These are phyloP conservation scores for Radiomyces spectabilis DNA, from an alignment of 192 early-diverging fungal species.

Conservation along the genomic window DNA sequence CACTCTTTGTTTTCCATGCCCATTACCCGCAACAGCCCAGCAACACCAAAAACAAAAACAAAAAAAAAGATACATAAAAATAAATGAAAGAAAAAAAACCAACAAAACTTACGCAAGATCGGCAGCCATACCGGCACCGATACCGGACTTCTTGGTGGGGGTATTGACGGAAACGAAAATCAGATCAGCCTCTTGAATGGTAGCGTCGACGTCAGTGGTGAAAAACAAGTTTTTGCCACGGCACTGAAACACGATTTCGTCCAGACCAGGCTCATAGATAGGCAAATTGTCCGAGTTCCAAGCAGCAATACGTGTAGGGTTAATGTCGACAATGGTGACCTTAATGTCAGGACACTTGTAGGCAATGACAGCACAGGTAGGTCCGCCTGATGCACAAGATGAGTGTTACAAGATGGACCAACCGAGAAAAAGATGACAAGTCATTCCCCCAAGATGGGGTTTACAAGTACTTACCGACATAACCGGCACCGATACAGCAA, in stretches of 20 bases:
- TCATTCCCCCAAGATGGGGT: too few relatives aligned
- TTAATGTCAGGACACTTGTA: slow-evolving; percentile 80
- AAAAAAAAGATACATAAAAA: slow-evolving; percentile 10
- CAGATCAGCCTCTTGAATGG: slow-evolving; percentile 73
- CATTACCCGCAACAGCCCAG: too few relatives aligned
- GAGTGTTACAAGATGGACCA: neutral
- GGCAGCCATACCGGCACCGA: slow-evolving; percentile 74
- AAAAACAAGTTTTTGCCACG: slow-evolving; percentile 85
- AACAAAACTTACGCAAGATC: slow-evolving; percentile 64
- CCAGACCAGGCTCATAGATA: slow-evolving; percentile 89
- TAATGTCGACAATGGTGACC: slow-evolving; percentile 87
- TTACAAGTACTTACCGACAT: slow-evolving; percentile 68
- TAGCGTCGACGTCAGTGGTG: slow-evolving; percentile 70
- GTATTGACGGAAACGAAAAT: slow-evolving; percentile 95
- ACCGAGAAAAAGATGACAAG: slow-evolving; percentile 6
- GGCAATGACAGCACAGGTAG: slow-evolving; percentile 89
- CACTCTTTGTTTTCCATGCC: too few relatives aligned
- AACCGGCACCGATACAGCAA: slow-evolving; percentile 94
- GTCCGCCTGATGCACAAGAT: slow-evolving; percentile 55
- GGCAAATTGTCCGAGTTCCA: slow-evolving; percentile 89
- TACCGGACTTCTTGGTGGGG: slow-evolving; percentile 71
- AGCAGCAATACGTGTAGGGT: slow-evolving; percentile 69
- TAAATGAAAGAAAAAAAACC: neutral
- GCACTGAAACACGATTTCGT: slow-evolving; percentile 67
- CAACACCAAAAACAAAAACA: neutral